These are phyloP conservation scores for Puccinia horiana DNA, from an alignment of 1,284 basidiomycete species.

Conservation along the genomic window DNA sequence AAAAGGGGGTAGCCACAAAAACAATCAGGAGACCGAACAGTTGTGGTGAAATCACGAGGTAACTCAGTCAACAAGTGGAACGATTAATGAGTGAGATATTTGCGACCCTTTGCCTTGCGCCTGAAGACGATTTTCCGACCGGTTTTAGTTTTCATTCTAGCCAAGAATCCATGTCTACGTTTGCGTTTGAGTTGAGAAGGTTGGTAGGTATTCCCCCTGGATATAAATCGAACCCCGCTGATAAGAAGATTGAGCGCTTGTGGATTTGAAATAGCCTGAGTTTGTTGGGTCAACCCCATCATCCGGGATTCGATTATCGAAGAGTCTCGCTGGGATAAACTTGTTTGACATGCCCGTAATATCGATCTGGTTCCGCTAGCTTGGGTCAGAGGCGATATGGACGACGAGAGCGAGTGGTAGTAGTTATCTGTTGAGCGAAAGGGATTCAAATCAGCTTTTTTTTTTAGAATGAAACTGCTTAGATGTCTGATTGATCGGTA, in stretches of 20 bases:
- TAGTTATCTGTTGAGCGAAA: background rate
- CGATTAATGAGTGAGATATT: constrained; percentile 65
- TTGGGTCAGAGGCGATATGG: background rate
- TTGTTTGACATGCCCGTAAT: background rate
- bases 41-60: too few species aligned
- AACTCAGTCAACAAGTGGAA: too few species aligned
- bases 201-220: constrained; percentile 74
- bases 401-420: background rate
- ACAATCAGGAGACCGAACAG: too few species aligned
- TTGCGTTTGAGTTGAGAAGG: constrained; percentile 84
- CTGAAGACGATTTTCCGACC: constrained; percentile 69
- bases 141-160: constrained; percentile 67
- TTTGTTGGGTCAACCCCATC: too few species aligned
- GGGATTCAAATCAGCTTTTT: background rate
- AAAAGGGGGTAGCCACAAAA: too few species aligned
- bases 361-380: constrained; percentile 5
- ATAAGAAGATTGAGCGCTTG: background rate
- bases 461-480: background rate
- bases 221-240: constrained; percentile 29
- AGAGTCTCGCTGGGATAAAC: background rate
- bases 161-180: constrained; percentile 81
- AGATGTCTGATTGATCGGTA: background rate
- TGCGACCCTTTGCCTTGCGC: constrained; percentile 67
- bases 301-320: background rate
- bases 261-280: background rate